Percentiles rank a stretch among this genome's conserved stretches.
These are phyloP conservation scores for Chalciporus piperatus DNA, from an alignment of 768 basidiomycete genomes.

Conservation along the genomic window DNA sequence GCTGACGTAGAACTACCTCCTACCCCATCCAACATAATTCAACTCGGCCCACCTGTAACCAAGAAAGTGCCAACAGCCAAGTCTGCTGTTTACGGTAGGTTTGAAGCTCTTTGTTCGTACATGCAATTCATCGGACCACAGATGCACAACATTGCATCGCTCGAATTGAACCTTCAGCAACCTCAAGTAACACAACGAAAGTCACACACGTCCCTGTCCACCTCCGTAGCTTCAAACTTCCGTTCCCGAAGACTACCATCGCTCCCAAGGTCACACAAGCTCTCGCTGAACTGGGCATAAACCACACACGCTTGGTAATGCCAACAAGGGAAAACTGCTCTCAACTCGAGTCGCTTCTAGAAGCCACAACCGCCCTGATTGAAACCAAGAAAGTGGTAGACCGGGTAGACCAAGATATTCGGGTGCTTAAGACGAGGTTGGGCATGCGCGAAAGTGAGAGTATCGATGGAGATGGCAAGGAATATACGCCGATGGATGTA, in stretches of 20 bases:
- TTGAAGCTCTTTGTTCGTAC: not conserved
- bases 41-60: slow-evolving; percentile 35
- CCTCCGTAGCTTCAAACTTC: slow-evolving; percentile 85
- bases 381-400: slow-evolving; percentile 89
- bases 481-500: slow-evolving; percentile 48
- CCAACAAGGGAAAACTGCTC: slow-evolving; percentile 82
- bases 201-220: slow-evolving; percentile 75
- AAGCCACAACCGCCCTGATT: slow-evolving; percentile 69
- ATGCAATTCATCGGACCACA: slow-evolving; percentile 30
- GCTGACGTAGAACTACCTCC: slow-evolving; percentile 34
- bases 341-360: slow-evolving; percentile 70
- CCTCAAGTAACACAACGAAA: slow-evolving; percentile 50
- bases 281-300: slow-evolving; percentile 73
- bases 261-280: slow-evolving; percentile 75
- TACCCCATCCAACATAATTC: slow-evolving; percentile 36
- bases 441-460: slow-evolving; percentile 50
- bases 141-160: slow-evolving; percentile 73
- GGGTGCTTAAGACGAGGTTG: slow-evolving; percentile 61
- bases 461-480: slow-evolving; percentile 36
- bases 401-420: slow-evolving; percentile 81
- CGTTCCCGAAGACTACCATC: slow-evolving; percentile 70
- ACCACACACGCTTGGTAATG: slow-evolving; percentile 81
- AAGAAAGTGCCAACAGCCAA: slow-evolving; percentile 46
- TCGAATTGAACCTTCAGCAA: slow-evolving; percentile 55
- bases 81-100: slow-evolving; percentile 57